Percentiles rank a stretch among this genome's conserved stretches.
Conservation (phyloP, 257 asterid genomes). For the Jasminum sambac region DNA sequence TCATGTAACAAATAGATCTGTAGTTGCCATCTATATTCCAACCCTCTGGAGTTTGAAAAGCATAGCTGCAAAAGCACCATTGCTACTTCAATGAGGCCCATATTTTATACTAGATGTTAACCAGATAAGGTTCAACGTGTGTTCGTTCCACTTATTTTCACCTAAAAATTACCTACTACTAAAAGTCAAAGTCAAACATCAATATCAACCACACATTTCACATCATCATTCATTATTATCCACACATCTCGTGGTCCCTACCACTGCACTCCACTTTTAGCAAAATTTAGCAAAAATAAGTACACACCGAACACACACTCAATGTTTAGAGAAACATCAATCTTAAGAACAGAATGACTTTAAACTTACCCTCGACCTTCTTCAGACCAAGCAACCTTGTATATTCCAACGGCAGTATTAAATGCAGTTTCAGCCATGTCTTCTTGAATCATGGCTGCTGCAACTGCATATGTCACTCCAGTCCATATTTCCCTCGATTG, state of each 20-base stretch:
- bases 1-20: constrained; percentile 82
- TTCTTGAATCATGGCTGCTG: constrained; percentile 94
- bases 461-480: constrained; percentile 90
- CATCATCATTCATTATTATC: too few species aligned
- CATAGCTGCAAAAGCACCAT: constrained; percentile 46
- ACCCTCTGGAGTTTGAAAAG: constrained; percentile 91
- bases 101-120: neutral
- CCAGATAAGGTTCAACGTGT: too few species aligned
- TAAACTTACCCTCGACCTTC: constrained; percentile 75
- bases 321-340: neutral
- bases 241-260: too few species aligned
- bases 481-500: constrained; percentile 98
- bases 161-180: too few species aligned
- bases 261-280: too few species aligned
- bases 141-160: too few species aligned
- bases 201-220: too few species aligned
- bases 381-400: constrained; percentile 81
- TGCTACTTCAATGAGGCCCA: neutral
- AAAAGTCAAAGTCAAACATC: too few species aligned
- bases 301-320: too few species aligned
- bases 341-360: constrained; percentile 1
- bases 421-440: constrained; percentile 76
- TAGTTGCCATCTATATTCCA: constrained; percentile 76
- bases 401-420: constrained; percentile 76
- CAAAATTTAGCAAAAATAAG: too few species aligned